Evolutionary conservation across 108 stramenopile species (phyloP), one percentile per base, ranked within the genome.

Genomic region (Seminavis robusta): DNA sequence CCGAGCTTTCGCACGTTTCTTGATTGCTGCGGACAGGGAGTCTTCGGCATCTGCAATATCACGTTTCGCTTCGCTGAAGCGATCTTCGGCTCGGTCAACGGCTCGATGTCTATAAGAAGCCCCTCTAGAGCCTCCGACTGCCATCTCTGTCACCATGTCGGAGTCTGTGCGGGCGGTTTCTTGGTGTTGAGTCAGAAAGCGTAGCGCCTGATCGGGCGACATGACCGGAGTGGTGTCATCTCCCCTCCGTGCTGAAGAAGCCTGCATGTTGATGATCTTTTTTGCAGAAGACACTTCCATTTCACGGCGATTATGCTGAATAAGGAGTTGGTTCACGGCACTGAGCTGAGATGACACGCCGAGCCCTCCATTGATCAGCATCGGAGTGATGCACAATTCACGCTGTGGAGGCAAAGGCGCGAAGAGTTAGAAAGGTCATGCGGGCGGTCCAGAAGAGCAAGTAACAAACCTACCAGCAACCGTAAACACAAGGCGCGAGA

Each of bases 81-180:
- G 32, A 48, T 59, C 52, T 40, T 62, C 59, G 33, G 57, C 36
- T 15, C 41, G 33, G 16, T 67, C 69, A 4, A 56, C 24, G 13
- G 80, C 80, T 33, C 68, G 62, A n/a, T 41, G 42, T n/a, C 80
- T 56, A 13, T 41, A 32, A 11, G 52, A 23, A 0, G 50, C 42
- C 4, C 74, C 80, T 1, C 58, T 62, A 28, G 71, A 71, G 6
- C 32, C 53, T 29, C 70, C 75, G 24, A 81, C 31, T 40, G 13
- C n/a, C 30, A 61, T 30, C 24, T 74, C 50, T 21, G 66, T 56
- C 11, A 77, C 75, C 37, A 73, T 64, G 10, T 74, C 73, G 19
- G 33, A 29, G 7, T 38, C 61, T 15, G 57, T 55, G 5, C 47
- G 47, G 10, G 60, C 66, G 6, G 17, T 39, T 2, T 56, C 50